These are phyloP conservation scores for Vitis hybrid DNA, from an alignment of 177 flowering plant genomes.

Conservation along the genomic window DNA sequence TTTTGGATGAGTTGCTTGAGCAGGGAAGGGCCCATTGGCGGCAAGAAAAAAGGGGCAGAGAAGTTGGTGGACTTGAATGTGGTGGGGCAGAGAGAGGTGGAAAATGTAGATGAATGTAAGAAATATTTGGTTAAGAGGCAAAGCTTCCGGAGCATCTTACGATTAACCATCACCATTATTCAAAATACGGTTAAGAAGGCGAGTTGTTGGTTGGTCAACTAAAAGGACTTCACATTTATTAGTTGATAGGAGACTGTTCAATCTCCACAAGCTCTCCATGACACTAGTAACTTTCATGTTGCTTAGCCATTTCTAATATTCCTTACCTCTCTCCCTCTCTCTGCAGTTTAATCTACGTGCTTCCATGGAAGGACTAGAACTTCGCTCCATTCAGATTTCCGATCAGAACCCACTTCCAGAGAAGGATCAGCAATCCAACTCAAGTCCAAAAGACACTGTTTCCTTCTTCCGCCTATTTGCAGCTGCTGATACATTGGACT, in stretches of 20 bases:
- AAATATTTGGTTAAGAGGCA: no score
- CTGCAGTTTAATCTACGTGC: neutral
- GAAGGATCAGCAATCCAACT: slow-evolving; percentile 8
- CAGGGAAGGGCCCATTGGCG: no score
- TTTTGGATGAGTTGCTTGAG: no score
- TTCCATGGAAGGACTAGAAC: slow-evolving; percentile 33
- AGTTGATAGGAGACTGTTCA: slow-evolving; percentile 5
- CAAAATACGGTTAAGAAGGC: neutral
- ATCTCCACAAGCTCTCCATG: neutral
- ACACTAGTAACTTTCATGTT: neutral
- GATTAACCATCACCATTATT: neutral
- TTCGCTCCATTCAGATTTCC: slow-evolving; percentile 6
- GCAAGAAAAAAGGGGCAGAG: no score
- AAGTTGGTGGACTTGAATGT: no score
- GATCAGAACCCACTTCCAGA: slow-evolving; percentile 12
- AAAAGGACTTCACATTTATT: slow-evolving; percentile 17
- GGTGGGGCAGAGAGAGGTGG: no score
- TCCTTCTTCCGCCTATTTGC: slow-evolving; percentile 48
- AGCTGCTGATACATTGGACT: slow-evolving; percentile 62
- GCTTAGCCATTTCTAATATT: neutral
- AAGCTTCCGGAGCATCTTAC: no score
- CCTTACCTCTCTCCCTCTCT: slow-evolving; percentile 2
- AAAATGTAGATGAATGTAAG: no score
- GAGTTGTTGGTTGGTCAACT: slow-evolving; percentile 22
- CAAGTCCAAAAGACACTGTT: slow-evolving; percentile 18